phyloP scores from a whole-genome alignment of 2,329 filamentous ascomycete species.

The Scedosporium minutisporum region DNA sequence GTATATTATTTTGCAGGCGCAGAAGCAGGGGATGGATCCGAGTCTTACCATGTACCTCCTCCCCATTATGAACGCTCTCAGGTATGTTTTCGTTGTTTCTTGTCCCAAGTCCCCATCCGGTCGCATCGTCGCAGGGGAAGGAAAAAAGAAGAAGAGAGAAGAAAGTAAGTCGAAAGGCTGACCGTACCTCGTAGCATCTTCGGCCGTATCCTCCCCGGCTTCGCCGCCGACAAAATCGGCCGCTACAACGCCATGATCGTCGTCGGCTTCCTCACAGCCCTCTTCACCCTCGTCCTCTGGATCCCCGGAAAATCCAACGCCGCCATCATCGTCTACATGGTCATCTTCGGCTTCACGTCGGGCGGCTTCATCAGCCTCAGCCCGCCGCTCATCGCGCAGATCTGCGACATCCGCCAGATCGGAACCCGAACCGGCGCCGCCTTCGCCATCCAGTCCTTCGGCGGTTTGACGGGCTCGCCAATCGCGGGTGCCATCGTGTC shows the following conservation, averaged over 20 bases:
- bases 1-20: conserved; percentile 40
- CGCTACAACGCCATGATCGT: conserved; percentile 40
- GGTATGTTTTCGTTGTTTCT: conserved; percentile 19
- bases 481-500: conserved; percentile 55
- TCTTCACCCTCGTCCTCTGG: conserved; percentile 39
- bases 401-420: conserved; percentile 59
- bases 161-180: not conserved
- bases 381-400: conserved; percentile 58
- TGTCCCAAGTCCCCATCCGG: not conserved
- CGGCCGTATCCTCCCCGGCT: conserved; percentile 41
- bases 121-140: too few relatives aligned
- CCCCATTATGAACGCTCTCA: conserved; percentile 47
- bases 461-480: conserved; percentile 56
- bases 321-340: conserved; percentile 52
- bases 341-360: conserved; percentile 60
- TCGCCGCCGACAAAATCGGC: conserved; percentile 34
- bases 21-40: conserved; percentile 30
- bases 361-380: conserved; percentile 56
- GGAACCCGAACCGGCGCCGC: conserved; percentile 57
- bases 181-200: conserved; percentile 27
- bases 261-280: conserved; percentile 37
- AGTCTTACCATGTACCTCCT: conserved; percentile 35
- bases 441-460: conserved; percentile 53
- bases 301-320: conserved; percentile 39
- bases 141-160: too few relatives aligned